A percentile compares a stretch with the other conserved stretches of the same genome.
phyloP scores from a whole-genome alignment of 192 early-diverging fungal genomes.

The Podila clonocystis region DNA sequence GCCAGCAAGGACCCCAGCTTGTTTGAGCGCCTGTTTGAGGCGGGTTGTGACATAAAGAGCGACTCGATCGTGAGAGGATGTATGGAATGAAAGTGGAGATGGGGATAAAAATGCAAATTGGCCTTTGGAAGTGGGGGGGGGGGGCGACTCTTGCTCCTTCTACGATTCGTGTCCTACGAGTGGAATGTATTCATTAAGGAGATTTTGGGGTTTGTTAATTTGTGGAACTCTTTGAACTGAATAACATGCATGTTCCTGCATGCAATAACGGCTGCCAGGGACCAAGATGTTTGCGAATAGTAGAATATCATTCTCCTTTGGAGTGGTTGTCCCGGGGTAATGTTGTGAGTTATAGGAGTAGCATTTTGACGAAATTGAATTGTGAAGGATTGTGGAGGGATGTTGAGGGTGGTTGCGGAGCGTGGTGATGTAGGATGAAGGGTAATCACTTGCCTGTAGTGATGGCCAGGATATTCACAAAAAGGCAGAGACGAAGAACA shows the following conservation, averaged over 20 bases:
- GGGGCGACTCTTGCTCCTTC: not conserved
- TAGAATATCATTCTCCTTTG: too few relatives aligned
- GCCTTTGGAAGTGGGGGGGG: not conserved
- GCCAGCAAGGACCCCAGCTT: constrained; percentile 36
- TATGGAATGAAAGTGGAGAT: not conserved
- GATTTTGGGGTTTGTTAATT: too few relatives aligned
- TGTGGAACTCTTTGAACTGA: too few relatives aligned
- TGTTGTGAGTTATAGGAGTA: too few relatives aligned
- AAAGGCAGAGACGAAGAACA: not conserved
- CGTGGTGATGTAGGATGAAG: not conserved
- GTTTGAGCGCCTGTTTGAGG: not conserved
- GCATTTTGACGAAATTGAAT: too few relatives aligned
- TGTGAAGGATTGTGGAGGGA: not conserved
- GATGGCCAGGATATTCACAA: constrained; percentile 7
- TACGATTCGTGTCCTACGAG: not conserved
- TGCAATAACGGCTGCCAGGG: too few relatives aligned
- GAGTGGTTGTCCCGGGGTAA: too few relatives aligned
- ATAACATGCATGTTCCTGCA: too few relatives aligned
- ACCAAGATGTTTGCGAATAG: too few relatives aligned
- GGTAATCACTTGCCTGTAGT: constrained; percentile 24
- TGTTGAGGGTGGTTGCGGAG: not conserved
- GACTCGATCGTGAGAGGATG: too few relatives aligned
- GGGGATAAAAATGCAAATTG: not conserved
- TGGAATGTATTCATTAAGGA: too few relatives aligned
- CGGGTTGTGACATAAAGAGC: not conserved